These are phyloP conservation scores for Ilyonectria destructans DNA, from an alignment of 2,329 filamentous ascomycete species.

Conservation along the genomic window DNA sequence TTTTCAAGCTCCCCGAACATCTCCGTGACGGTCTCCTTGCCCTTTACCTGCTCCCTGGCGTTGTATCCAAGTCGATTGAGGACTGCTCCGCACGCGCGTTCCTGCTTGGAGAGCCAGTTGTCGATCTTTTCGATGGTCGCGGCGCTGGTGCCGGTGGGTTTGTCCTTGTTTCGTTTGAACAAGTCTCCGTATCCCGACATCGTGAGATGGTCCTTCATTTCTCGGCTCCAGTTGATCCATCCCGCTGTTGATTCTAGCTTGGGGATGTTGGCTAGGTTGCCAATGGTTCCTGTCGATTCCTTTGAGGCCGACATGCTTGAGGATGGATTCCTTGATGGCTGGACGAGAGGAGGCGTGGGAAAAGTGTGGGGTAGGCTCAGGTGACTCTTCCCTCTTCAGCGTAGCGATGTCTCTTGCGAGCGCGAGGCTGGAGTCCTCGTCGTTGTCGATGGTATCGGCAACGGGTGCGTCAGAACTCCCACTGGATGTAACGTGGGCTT, in stretches of 20 bases:
- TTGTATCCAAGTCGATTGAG: background rate
- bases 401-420: constrained; percentile 6
- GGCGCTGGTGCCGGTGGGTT: no score
- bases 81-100: no score
- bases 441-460: constrained; percentile 5
- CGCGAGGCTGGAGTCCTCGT: constrained; percentile 2
- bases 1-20: constrained; percentile 2
- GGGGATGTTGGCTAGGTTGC: background rate
- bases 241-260: background rate
- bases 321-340: constrained; percentile 9
- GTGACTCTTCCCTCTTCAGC: constrained; percentile 10
- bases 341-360: constrained; percentile 3
- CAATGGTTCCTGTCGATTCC: constrained; percentile 1
- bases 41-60: constrained; percentile 5
- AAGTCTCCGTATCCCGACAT: background rate
- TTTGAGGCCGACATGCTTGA: constrained; percentile 9
- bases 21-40: background rate
- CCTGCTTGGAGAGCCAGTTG: no score
- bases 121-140: no score
- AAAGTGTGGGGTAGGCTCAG: background rate
- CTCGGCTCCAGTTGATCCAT: no score
- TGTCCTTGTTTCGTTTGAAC: background rate
- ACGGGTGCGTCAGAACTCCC: constrained; percentile 4
- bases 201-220: no score
- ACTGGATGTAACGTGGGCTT: constrained; percentile 5